Base-by-base conservation (phyloP, 2,329 filamentous ascomycete species). In the Xylaria hypoxylon region DNA sequence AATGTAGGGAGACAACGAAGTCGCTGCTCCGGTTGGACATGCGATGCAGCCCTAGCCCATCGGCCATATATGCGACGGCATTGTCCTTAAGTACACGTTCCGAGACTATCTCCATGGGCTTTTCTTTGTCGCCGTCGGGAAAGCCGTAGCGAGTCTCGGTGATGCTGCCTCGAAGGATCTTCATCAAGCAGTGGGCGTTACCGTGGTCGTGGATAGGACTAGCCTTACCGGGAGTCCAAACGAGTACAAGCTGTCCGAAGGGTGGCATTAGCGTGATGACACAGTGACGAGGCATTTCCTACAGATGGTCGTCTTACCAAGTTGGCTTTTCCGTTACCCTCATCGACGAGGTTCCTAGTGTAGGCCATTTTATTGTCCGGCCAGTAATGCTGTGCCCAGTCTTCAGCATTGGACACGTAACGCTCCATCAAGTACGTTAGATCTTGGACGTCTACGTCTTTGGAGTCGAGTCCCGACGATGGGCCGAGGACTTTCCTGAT, bases 111-210 rank as follows among this genome's bases (percentile, higher is more conserved):
- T 82, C 77, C 79, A 92, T 89, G 2, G 89, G 88, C 5, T 82
- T 81, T 55, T 85, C 81, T 55, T 83, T 79, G 55, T 79, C 77
- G 24, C 77, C 77, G 55, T 83, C 77, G 0, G 94, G 94, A 81
- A 92, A 94, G 58, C 86, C 85, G 79, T 93, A 97, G 66, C 92
- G 87, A 19, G 92, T 94, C 82, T 97, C 94, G 72, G 89, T 92
- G 67, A 97, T 82, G 68, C 84, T 86, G 51, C 94, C 94, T 72
- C 89, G 89, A 69, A 97, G 86, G 71, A 95, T 89, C 83, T 91
- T 97, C 93, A 97, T 97, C 73, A 97, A 83, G 80, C 94, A 97
- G 78, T 97, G 94, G 44, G 94, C 92, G 68, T 95, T 92, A 76
- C 90, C 90, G 79, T 93, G 91, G 78, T 97, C 94, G 77, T 97